Evolutionary conservation across 164 flowering plant genomes (phyloP).

Genomic region (Nymphaea colorata): DNA sequence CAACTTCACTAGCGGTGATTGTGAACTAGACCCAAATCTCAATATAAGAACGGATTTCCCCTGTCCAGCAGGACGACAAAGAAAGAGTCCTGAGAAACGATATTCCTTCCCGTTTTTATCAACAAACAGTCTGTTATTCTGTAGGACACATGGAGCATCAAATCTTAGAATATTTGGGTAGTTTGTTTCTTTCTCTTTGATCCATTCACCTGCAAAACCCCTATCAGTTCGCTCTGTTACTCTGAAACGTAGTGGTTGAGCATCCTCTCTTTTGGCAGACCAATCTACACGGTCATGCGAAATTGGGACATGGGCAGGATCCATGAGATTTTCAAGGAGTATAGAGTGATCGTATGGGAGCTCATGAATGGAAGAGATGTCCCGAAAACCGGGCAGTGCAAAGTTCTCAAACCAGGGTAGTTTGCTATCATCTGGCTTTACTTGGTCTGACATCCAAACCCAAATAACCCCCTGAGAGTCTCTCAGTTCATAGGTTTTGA

Average conservation of each 20-base stretch:
- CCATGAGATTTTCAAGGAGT: slow-evolving; percentile 95
- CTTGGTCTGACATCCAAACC: slow-evolving; percentile 92
- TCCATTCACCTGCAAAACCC: slow-evolving; percentile 95
- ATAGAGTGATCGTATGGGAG: slow-evolving; percentile 98
- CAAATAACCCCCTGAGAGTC: slow-evolving; percentile 94
- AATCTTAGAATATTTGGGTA: slow-evolving; percentile 49
- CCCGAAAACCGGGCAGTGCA: slow-evolving; percentile 68
- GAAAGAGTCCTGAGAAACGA: slow-evolving; percentile 70
- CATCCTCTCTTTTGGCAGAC: slow-evolving; percentile 87
- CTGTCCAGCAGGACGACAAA: slow-evolving; percentile 89
- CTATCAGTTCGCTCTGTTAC: slow-evolving; percentile 63
- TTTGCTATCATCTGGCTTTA: slow-evolving; percentile 41
- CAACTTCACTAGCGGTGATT: slow-evolving; percentile 27
- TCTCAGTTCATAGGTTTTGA: slow-evolving; percentile 53
- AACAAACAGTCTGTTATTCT: slow-evolving; percentile 57
- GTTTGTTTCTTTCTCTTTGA: slow-evolving; percentile 33
- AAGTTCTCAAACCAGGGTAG: slow-evolving; percentile 93
- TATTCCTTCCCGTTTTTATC: slow-evolving; percentile 53
- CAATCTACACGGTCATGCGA: slow-evolving; percentile 92
- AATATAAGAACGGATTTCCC: slow-evolving; percentile 96
- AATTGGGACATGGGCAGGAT: slow-evolving; percentile 94
- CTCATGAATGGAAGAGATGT: slow-evolving; percentile 71
- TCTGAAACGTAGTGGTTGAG: slow-evolving; percentile 57
- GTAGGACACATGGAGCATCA: slow-evolving; percentile 89
- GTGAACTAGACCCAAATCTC: slow-evolving; percentile 63